Evolutionary conservation across 2,329 filamentous ascomycete genomes (phyloP).

Genomic region (Stachybotrys elegans): DNA sequence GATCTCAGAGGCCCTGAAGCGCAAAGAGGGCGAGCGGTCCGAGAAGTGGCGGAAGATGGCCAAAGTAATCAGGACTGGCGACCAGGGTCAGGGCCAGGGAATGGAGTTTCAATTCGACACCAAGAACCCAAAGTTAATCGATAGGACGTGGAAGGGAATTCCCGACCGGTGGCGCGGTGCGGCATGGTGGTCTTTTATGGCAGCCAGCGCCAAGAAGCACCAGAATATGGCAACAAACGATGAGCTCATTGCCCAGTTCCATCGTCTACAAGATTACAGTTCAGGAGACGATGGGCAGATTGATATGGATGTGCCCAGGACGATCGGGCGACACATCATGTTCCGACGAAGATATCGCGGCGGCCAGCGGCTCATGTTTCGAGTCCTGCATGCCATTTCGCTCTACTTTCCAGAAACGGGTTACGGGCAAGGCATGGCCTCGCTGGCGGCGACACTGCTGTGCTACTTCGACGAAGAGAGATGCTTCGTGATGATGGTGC

Average conservation of each 20-base stretch:
- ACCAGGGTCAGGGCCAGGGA: constrained; percentile 51
- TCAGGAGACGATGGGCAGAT: constrained; percentile 95
- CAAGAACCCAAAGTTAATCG: constrained; percentile 76
- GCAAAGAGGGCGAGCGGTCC: constrained; percentile 57
- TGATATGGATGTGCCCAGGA: constrained; percentile 91
- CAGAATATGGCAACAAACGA: constrained; percentile 60
- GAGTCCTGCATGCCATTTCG: constrained; percentile 85
- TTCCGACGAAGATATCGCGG: constrained; percentile 88
- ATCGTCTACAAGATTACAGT: constrained; percentile 64
- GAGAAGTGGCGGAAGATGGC: constrained; percentile 68
- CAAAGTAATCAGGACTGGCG: constrained; percentile 46
- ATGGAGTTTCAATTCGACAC: constrained; percentile 78
- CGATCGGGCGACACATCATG: constrained; percentile 95
- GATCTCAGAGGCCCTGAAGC: constrained; percentile 50
- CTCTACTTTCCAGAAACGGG: constrained; percentile 87
- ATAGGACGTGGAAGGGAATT: constrained; percentile 96
- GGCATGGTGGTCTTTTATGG: constrained; percentile 92
- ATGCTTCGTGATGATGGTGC: constrained; percentile 93
- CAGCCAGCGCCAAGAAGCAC: constrained; percentile 64
- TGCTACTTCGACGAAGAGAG: constrained; percentile 97
- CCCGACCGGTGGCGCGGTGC: constrained; percentile 91
- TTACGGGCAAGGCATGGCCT: constrained; percentile 98
- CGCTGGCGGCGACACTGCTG: constrained; percentile 82
- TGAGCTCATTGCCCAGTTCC: constrained; percentile 66
- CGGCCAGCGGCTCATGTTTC: constrained; percentile 85